Evolutionary conservation across 495 filamentous ascomycete genomes (phyloP).

Genomic region (Aspergillus hancockii): DNA sequence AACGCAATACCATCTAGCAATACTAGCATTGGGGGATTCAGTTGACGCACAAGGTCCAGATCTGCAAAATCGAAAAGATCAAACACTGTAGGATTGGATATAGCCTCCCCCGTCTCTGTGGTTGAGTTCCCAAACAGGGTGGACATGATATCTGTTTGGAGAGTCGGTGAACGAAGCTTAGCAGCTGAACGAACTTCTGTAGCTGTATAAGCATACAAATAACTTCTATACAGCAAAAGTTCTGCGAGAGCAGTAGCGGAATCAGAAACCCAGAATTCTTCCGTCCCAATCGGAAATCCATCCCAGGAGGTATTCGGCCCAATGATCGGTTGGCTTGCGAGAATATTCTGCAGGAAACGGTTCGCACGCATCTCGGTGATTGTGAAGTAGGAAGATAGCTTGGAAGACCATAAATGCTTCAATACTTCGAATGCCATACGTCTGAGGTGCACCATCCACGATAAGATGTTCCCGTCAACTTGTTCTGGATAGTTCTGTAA

Average conservation of each 20-base stretch:
- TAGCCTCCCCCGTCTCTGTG: constrained; percentile 59
- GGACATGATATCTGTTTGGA: constrained; percentile 75
- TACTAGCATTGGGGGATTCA: constrained; percentile 48
- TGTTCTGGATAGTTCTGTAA: constrained; percentile 62
- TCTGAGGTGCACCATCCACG: constrained; percentile 74
- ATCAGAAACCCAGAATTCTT: constrained; percentile 64
- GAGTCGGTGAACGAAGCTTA: constrained; percentile 66
- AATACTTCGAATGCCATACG: constrained; percentile 76
- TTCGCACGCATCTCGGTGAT: constrained; percentile 74
- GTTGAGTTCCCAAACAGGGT: constrained; percentile 75
- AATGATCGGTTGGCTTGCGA: constrained; percentile 64
- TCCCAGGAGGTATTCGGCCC: constrained; percentile 69
- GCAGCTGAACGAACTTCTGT: constrained; percentile 80
- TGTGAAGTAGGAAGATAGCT: constrained; percentile 72
- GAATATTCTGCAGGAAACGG: constrained; percentile 70
- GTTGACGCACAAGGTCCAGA: constrained; percentile 56
- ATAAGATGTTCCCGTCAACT: constrained; percentile 59
- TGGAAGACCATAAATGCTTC: constrained; percentile 77
- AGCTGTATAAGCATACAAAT: constrained; percentile 78
- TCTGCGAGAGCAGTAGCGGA: constrained; percentile 67
- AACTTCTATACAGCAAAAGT: constrained; percentile 72
- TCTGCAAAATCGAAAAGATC: constrained; percentile 93
- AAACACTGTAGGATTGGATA: constrained; percentile 72
- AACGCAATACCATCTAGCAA: constrained; percentile 65
- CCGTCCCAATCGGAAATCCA: constrained; percentile 49